Base-by-base conservation (phyloP, 306 rosid species). In the Pyrus pyrifolia region DNA sequence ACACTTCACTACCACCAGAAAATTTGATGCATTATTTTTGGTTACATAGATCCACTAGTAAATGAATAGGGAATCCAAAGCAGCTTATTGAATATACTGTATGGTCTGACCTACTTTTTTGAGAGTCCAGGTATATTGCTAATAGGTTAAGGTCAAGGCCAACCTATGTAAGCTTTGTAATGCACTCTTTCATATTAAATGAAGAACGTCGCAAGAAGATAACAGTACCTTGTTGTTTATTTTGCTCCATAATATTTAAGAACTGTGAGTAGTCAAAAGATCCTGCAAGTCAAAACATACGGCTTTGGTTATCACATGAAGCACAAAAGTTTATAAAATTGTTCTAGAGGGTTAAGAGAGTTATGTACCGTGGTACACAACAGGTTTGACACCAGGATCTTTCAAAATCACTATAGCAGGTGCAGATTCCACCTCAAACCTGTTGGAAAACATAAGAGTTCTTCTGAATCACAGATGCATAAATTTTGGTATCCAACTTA, bases 351-450 rank as follows among this genome's bases (percentile, higher is more conserved):
- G 58, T 75, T 23, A 81, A 78, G 42, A 76, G 68, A 73, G 78
- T 44, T 70, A 63, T 80, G 14, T 83, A 83, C 97, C 98, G 76
- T 95, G 93, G 82, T 89, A 79, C 78, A 95, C 92, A 81, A 92
- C 76, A 80, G 97, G 96, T 78, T 92, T 89, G 84, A 87, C 84
- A 75, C 97, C 98, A 33, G 97, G 97, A 83, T 89, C 98, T 88
- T 92, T 95, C 81, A 95, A 81, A 87, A 95, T 82, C 76, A 92
- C 93, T 69, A 90, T 75, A 59, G 98, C 93, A 66, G 97, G 97
- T 31, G 97, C 98, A 44, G 91, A 85, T 80, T 95, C 97, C 81
- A 92, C 96, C 78, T 83, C 98, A 84, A 95, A 89, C 84, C 98
- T 95, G 86, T 79, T 57, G 65, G 42, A 67, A 76, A 78, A 18